Percentiles rank a stretch among this genome's conserved stretches.
Evolutionary conservation across 169 alveolate species (phyloP).

Genomic region (Eimeria mitis): DNA sequence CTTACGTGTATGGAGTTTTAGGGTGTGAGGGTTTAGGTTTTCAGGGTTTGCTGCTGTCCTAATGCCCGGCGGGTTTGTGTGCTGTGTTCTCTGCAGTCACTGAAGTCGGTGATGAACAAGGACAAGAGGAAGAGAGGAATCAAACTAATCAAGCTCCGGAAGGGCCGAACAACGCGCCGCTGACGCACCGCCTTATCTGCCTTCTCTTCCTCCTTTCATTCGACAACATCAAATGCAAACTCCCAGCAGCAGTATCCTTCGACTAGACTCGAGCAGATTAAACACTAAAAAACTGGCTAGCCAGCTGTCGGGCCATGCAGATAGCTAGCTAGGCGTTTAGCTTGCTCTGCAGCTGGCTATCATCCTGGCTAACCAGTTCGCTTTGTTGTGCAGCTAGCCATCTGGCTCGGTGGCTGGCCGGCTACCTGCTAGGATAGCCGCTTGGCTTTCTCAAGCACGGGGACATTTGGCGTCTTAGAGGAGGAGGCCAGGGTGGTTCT

Average conservation of each 20-base stretch:
- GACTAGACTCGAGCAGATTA: too few relatives aligned
- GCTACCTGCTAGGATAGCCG: neutral
- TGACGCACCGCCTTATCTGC: neutral
- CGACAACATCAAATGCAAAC: neutral
- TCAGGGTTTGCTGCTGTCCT: neutral
- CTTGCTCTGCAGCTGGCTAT: neutral
- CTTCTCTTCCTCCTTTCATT: neutral
- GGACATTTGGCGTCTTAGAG: too few relatives aligned
- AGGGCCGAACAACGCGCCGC: neutral
- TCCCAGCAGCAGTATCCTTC: neutral
- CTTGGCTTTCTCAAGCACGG: too few relatives aligned
- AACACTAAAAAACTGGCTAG: neutral
- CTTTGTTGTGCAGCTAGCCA: too few relatives aligned
- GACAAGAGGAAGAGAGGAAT: neutral
- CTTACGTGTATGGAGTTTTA: neutral
- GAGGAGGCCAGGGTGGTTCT: too few relatives aligned
- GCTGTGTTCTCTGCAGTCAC: conserved; percentile 17
- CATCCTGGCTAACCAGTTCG: too few relatives aligned
- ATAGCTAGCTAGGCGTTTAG: neutral
- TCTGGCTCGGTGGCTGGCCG: neutral
- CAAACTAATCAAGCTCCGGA: neutral
- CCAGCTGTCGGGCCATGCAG: neutral
- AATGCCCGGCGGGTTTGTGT: neutral
- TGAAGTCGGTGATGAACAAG: conserved; percentile 24
- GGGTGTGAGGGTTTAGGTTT: neutral